Percentiles rank a stretch among this genome's conserved stretches.
phyloP scores from a whole-genome alignment of 305 asterid species.

The Fraxinus sp. region DNA sequence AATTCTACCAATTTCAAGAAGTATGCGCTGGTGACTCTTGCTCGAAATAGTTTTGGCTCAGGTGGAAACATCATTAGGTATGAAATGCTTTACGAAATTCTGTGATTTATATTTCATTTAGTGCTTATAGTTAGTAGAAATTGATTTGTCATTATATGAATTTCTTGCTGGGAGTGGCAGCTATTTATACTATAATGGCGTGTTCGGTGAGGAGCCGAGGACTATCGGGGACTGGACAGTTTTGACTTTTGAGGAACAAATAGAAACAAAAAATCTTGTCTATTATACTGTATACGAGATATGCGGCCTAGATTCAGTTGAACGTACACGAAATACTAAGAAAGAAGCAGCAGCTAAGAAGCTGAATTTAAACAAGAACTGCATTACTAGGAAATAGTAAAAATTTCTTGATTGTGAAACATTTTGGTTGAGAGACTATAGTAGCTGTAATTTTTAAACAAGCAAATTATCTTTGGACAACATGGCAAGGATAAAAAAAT shows the following conservation, averaged over 20 bases:
- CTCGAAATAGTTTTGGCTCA: constrained; percentile 60
- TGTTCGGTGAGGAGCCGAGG: background rate
- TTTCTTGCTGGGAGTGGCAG: background rate
- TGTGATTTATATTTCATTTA: background rate
- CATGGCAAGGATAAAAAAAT: background rate
- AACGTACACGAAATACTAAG: background rate
- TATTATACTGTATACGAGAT: background rate
- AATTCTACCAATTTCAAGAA: constrained; percentile 61
- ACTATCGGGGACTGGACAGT: background rate
- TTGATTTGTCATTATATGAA: background rate
- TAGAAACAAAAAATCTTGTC: background rate
- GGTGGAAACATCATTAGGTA: constrained; percentile 57
- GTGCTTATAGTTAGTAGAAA: background rate
- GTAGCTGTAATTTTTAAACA: background rate
- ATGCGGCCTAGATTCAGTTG: background rate
- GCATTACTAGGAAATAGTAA: background rate
- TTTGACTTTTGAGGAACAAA: background rate
- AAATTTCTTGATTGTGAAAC: background rate
- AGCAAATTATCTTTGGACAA: background rate
- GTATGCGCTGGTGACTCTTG: constrained; percentile 52
- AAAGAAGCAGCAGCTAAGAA: background rate
- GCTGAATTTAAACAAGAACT: background rate
- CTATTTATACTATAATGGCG: background rate
- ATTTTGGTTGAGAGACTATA: background rate
- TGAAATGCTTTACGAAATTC: background rate